Evolutionary conservation across 2,329 filamentous ascomycete genomes (phyloP), one percentile per base, ranked within the genome.

Genomic region (Parasarocladium wereldwijsianum): DNA sequence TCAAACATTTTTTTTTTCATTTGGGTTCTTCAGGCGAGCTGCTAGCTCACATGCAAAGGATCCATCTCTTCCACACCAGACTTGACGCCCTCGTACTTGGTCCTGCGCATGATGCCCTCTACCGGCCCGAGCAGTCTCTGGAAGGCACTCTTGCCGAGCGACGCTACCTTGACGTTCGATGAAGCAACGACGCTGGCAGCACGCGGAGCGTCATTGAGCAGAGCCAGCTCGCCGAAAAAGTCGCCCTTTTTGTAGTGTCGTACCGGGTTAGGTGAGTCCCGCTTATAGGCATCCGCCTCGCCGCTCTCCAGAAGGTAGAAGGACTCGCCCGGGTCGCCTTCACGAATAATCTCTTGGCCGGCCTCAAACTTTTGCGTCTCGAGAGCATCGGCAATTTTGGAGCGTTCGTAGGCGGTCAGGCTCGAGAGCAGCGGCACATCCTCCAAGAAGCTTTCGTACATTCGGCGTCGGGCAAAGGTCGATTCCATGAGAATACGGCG

Each of bases 401-500:
- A 84, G 34, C 90, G 77, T 58, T 98, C 90, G 53, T 96, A 96
- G 0, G 81, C 69, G 25, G 86, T 93, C 33, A 98, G 67, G 14
- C 73, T 76, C 3, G 77, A 68, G 16, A 98, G 70, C 17, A 96
- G 66, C 0, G 84, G 83, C 3, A 96, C 90, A 50, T 93, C 85
- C 51, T 93, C 86, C 14, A 98, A 66, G 63, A 98, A 96, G 42
- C 76, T 83, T 58, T 98, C 90, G 56, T 96, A 96, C 76, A 96
- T 87, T 46, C 87, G 81, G 43, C 90, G 77, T 33, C 87, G 81
- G 44, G 92, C 83, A 60, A 94, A 96, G 4, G 90, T 93, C 22
- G 83, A 92, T 58, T 96, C 87, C 86, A 98, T 94, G 38, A 98
- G 66, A 40, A 98, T 96, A 36, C 90, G 82, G 43, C 90, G 84